Conservation (phyloP, 495 filamentous ascomycete species). For the Durotheca rogersii region DNA sequence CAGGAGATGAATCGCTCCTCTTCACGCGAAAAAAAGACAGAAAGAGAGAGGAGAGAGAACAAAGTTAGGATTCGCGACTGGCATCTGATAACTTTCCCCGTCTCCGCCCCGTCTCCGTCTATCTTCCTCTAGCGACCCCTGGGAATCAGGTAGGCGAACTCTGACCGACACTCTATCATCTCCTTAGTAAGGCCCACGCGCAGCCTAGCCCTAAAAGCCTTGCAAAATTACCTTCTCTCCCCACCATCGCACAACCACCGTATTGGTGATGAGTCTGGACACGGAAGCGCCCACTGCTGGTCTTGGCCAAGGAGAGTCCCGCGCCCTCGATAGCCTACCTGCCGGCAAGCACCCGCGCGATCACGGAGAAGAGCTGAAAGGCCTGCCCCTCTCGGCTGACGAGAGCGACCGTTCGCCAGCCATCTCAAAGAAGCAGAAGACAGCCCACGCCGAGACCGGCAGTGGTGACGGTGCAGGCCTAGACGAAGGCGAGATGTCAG, state of each 20-base stretch:
- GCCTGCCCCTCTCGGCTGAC: conserved; percentile 24
- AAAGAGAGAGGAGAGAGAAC: too few species aligned
- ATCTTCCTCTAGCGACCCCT: too few species aligned
- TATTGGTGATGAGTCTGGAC: conserved; percentile 6
- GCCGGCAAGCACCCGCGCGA: conserved; percentile 25
- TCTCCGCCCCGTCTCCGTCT: too few species aligned
- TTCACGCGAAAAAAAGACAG: too few species aligned
- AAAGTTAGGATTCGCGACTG: too few species aligned
- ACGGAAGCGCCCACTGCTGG: neutral
- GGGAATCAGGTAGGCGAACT: too few species aligned
- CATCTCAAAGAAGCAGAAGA: conserved; percentile 30
- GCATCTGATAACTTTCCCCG: too few species aligned
- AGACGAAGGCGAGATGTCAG: conserved; percentile 42
- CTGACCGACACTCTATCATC: too few species aligned
- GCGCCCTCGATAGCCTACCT: conserved; percentile 6
- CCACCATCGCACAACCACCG: neutral
- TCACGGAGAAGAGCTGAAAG: conserved; percentile 33
- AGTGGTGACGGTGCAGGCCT: conserved; percentile 20
- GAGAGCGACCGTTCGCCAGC: conserved; percentile 8
- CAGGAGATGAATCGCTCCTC: too few species aligned
- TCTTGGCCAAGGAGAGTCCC: conserved; percentile 7
- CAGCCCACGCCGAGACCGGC: neutral
- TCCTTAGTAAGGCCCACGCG: too few species aligned
- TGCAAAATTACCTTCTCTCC: too few species aligned
- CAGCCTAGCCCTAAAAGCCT: too few species aligned